Conservation (phyloP, 495 filamentous ascomycete species). For the Penicillium tannophilum region DNA sequence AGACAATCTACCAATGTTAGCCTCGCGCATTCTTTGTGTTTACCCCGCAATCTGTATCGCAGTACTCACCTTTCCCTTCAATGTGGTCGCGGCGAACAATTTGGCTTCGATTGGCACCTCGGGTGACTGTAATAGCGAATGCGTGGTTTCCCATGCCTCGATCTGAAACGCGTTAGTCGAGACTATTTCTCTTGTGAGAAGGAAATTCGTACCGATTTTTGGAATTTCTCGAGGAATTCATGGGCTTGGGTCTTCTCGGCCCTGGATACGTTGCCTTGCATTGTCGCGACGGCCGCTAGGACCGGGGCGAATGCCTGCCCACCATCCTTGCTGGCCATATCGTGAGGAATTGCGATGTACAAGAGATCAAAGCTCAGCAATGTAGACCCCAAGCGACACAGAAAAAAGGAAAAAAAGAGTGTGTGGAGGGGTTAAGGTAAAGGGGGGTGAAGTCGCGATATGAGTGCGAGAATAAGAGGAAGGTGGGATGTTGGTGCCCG, state of each 20-base stretch:
- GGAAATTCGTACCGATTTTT: conserved; percentile 83
- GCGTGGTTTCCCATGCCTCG: conserved; percentile 87
- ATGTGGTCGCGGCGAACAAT: conserved; percentile 92
- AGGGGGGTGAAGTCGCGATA: conserved; percentile 13
- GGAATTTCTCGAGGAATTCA: conserved; percentile 89
- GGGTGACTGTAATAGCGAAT: conserved; percentile 77
- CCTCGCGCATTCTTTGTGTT: background rate
- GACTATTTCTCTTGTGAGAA: background rate
- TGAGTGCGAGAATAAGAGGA: conserved; percentile 22
- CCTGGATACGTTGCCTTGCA: conserved; percentile 81
- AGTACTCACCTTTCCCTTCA: conserved; percentile 89
- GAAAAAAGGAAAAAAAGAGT: conserved; percentile 11
- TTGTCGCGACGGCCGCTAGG: conserved; percentile 82
- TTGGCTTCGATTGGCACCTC: conserved; percentile 77
- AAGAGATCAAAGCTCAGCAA: conserved; percentile 19
- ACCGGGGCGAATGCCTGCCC: conserved; percentile 80
- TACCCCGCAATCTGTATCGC: background rate
- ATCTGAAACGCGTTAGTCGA: conserved; percentile 48
- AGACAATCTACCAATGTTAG: conserved; percentile 66
- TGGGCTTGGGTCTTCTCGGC: conserved; percentile 86
- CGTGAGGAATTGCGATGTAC: conserved; percentile 30
- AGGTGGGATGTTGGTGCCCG: conserved; percentile 46
- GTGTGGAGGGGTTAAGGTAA: conserved; percentile 10
- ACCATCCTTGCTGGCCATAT: conserved; percentile 71
- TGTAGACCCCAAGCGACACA: conserved; percentile 14